Evolutionary conservation across 2,329 filamentous ascomycete species (phyloP).

Genomic region (Aotearoamyces nothofagi): DNA sequence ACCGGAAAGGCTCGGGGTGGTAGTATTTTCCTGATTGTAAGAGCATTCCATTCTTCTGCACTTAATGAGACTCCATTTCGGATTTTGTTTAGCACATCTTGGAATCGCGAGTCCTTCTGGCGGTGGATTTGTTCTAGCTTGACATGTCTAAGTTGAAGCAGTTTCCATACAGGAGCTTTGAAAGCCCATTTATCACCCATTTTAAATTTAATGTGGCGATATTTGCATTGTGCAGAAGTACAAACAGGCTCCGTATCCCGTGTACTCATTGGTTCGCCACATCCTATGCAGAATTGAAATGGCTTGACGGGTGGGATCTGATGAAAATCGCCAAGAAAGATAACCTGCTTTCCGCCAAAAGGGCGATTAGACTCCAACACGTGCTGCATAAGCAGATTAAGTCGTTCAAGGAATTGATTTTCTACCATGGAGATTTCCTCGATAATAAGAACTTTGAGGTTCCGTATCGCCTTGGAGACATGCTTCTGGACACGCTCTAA

Average conservation of each 20-base stretch:
- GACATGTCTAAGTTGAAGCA: slow-evolving; percentile 10
- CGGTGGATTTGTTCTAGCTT: slow-evolving; percentile 16
- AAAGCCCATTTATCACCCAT: no score
- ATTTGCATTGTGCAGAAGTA: no score
- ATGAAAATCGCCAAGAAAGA: slow-evolving; percentile 16
- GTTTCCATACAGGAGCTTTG: slow-evolving; percentile 11
- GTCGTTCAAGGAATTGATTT: slow-evolving; percentile 13
- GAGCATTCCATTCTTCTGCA: no score
- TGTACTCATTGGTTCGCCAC: no score
- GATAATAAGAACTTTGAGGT: slow-evolving; percentile 10
- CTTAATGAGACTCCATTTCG: slow-evolving; percentile 12
- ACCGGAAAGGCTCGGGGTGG: slow-evolving; percentile 8
- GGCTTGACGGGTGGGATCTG: slow-evolving; percentile 17
- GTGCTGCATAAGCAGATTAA: slow-evolving; percentile 10
- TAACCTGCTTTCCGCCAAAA: slow-evolving; percentile 16
- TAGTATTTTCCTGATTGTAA: slow-evolving; percentile 4
- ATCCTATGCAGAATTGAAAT: slow-evolving; percentile 13
- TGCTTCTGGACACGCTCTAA: no score
- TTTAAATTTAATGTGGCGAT: no score
- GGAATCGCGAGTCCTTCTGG: slow-evolving; percentile 13
- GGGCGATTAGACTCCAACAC: slow-evolving; percentile 5
- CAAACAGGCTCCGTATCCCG: no score
- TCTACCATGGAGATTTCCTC: slow-evolving; percentile 19
- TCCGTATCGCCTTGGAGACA: no score
- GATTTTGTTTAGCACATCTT: slow-evolving; percentile 14